Evolutionary conservation across 345 rosid genomes (phyloP).

Genomic region (Trapa bicornis): DNA sequence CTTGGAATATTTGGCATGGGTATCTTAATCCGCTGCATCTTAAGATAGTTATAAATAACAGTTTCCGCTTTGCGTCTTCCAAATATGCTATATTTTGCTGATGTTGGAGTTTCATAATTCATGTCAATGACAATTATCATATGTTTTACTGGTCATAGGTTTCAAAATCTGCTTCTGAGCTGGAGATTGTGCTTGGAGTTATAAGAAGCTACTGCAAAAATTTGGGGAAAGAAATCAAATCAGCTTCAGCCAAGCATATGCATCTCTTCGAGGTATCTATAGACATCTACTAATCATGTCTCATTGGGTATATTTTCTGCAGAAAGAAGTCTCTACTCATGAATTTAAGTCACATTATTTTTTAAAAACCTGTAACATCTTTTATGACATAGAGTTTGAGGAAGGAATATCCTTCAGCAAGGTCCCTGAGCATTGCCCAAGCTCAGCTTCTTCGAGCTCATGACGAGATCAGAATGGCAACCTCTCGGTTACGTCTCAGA

Average conservation of each 20-base stretch:
- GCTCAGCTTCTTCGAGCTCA: conserved; percentile 75
- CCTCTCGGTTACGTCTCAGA: conserved; percentile 64
- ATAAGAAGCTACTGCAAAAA: conserved; percentile 64
- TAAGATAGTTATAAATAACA: no score
- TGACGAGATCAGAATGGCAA: conserved; percentile 91
- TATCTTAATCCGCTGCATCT: no score
- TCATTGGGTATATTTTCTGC: not conserved
- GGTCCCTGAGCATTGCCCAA: conserved; percentile 73
- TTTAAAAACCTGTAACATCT: not conserved
- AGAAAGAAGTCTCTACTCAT: not conserved
- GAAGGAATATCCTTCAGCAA: conserved; percentile 73
- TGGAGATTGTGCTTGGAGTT: conserved; percentile 82
- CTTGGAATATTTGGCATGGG: not conserved
- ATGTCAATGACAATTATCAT: not conserved
- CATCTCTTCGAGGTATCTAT: conserved; percentile 62
- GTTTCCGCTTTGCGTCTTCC: no score
- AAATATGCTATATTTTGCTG: no score
- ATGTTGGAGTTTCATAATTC: no score
- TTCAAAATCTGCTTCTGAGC: conserved; percentile 75
- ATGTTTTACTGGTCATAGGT: conserved; percentile 28
- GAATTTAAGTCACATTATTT: not conserved
- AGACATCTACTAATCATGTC: not conserved
- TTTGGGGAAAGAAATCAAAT: conserved; percentile 40
- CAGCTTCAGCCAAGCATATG: conserved; percentile 59
- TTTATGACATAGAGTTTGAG: conserved; percentile 49